Percentiles rank a stretch among this genome's conserved stretches.
phyloP scores from a whole-genome alignment of 768 basidiomycete species.

The Phanerochaete sordida region DNA sequence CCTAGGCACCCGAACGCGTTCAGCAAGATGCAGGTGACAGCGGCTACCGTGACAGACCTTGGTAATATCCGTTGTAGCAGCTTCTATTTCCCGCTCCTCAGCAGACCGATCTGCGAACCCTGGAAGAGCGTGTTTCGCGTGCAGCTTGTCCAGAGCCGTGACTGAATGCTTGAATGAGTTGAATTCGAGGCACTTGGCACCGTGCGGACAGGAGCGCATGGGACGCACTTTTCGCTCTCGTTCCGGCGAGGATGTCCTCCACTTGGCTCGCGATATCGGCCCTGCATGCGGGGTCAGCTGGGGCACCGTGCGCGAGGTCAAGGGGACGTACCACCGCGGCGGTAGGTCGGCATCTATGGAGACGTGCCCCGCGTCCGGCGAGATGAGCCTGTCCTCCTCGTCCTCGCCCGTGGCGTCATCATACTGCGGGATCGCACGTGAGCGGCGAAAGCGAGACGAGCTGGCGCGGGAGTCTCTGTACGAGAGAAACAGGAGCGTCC shows the following conservation, averaged over 20 bases:
- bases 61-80: constrained; percentile 83
- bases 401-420: constrained; percentile 51
- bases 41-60: constrained; percentile 42
- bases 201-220: background rate
- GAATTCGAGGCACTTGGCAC: constrained; percentile 6
- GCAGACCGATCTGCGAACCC: constrained; percentile 93
- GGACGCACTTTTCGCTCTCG: constrained; percentile 74
- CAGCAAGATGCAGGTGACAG: background rate
- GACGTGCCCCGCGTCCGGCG: constrained; percentile 42
- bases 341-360: constrained; percentile 63
- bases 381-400: constrained; percentile 67
- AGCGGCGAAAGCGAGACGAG: constrained; percentile 36
- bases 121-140: constrained; percentile 93
- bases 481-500: constrained; percentile 92
- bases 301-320: constrained; percentile 13
- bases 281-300: constrained; percentile 43
- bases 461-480: constrained; percentile 77
- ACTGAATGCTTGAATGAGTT: constrained; percentile 39
- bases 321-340: constrained; percentile 71
- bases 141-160: constrained; percentile 85
- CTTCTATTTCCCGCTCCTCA: constrained; percentile 93
- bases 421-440: constrained; percentile 34
- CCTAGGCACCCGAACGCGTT: constrained; percentile 23
- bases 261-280: constrained; percentile 92
- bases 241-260: constrained; percentile 65